Conservation (phyloP, 179 eudicot species). For the Spinacia oleracea region DNA sequence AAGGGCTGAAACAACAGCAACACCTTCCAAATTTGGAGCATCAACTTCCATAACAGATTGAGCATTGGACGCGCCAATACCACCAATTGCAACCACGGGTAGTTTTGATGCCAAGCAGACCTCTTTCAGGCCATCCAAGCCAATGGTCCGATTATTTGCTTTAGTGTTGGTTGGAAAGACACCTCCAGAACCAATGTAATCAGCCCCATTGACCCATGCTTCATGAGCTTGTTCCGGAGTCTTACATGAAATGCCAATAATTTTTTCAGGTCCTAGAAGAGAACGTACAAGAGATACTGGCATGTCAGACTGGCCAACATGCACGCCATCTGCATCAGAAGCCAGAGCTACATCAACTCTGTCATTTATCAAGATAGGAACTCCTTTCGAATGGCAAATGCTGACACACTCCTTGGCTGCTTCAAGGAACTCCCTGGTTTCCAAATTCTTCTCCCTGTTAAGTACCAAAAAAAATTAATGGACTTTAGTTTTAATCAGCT, state of each 20-base stretch:
- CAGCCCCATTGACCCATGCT: constrained; percentile 85
- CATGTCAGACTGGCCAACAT: constrained; percentile 92
- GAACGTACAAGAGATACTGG: constrained; percentile 59
- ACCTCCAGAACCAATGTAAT: constrained; percentile 92
- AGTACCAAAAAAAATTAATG: background rate
- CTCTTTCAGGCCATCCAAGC: constrained; percentile 70
- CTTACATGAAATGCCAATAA: constrained; percentile 90
- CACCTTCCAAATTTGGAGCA: constrained; percentile 65
- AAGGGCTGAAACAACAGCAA: constrained; percentile 86
- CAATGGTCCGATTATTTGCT: constrained; percentile 64
- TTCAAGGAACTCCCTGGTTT: constrained; percentile 70
- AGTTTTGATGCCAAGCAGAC: constrained; percentile 70
- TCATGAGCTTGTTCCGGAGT: constrained; percentile 75
- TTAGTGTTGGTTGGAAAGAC: constrained; percentile 85
- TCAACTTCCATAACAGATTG: constrained; percentile 58
- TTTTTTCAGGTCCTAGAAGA: constrained; percentile 78
- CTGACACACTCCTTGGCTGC: constrained; percentile 66
- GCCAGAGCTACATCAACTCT: constrained; percentile 86
- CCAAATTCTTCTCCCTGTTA: constrained; percentile 76
- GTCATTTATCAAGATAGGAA: constrained; percentile 78
- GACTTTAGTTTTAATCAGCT: background rate
- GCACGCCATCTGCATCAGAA: constrained; percentile 85
- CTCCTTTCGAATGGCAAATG: constrained; percentile 56
- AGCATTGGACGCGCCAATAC: constrained; percentile 66
- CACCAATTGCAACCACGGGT: constrained; percentile 96